phyloP scores from a whole-genome alignment of 306 rosid genomes.

The Quercus ilex region DNA sequence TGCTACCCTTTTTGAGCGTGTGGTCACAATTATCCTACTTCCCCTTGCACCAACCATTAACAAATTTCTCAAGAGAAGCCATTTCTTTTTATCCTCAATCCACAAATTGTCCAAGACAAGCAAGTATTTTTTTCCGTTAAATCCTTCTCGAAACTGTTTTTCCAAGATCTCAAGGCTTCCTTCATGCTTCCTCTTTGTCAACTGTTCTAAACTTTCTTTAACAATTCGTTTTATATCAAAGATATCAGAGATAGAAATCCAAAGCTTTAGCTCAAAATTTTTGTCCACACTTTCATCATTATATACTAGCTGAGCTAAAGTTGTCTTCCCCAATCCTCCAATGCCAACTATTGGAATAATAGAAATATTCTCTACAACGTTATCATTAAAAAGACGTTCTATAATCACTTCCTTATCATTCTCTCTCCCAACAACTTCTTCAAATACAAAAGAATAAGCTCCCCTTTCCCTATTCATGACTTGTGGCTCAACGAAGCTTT shows the following conservation, averaged over 20 bases:
- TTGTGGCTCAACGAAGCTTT: too few relatives aligned
- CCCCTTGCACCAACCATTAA: neutral
- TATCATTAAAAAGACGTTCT: neutral
- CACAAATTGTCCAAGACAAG: too few relatives aligned
- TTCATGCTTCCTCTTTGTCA: too few relatives aligned
- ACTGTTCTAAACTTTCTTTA: too few relatives aligned
- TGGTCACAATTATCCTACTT: slow-evolving; percentile 11
- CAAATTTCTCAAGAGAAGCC: neutral
- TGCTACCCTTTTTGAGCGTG: neutral
- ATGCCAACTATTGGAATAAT: slow-evolving; percentile 11
- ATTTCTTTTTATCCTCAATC: neutral
- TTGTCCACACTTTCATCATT: neutral
- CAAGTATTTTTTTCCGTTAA: too few relatives aligned
- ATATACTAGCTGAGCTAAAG: neutral
- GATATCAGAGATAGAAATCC: too few relatives aligned
- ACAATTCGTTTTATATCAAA: too few relatives aligned
- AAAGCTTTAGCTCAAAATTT: too few relatives aligned
- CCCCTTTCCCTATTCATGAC: too few relatives aligned
- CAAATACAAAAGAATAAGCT: too few relatives aligned
- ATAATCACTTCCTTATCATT: neutral
- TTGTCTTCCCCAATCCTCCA: neutral
- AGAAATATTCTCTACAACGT: neutral
- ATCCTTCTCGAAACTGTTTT: too few relatives aligned
- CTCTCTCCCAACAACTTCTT: slow-evolving; percentile 17
- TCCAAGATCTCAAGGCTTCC: too few relatives aligned